Percentiles rank a stretch among this genome's conserved stretches.
Evolutionary conservation across 225 moss, liverwort and hornwort genomes (phyloP).

Genomic region (Lunularia cruciata): DNA sequence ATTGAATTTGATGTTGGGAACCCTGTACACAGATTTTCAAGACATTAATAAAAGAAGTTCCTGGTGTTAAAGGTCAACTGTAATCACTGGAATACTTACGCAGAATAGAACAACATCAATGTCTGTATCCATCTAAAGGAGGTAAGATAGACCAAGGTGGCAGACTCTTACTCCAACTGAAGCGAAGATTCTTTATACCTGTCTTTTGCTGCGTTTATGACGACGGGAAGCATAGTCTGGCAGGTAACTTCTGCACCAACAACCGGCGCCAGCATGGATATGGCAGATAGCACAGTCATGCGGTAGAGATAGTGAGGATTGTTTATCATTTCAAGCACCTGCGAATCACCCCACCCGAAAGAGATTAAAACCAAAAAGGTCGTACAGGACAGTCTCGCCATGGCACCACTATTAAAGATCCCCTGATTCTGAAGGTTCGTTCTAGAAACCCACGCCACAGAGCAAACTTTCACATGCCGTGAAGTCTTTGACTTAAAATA

Average conservation of each 20-base stretch:
- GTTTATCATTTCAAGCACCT: conserved; percentile 97
- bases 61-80: neutral
- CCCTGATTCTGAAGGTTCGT: too few relatives aligned
- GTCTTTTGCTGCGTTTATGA: conserved; percentile 95
- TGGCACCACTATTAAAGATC: too few relatives aligned
- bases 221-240: conserved; percentile 95
- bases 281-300: conserved; percentile 96
- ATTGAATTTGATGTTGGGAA: conserved; percentile 99
- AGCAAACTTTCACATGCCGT: too few relatives aligned
- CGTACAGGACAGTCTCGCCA: too few relatives aligned
- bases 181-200: conserved; percentile 37
- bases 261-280: conserved; percentile 92
- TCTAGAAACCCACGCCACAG: too few relatives aligned
- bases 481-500: too few relatives aligned
- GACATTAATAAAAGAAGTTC: neutral
- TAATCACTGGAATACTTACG: too few relatives aligned
- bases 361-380: too few relatives aligned
- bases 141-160: neutral
- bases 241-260: conserved; percentile 87
- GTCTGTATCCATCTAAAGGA: neutral
- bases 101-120: neutral
- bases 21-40: conserved; percentile 46
- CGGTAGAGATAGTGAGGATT: conserved; percentile 96
- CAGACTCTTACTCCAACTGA: neutral
- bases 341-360: conserved; percentile 8